Evolutionary conservation across 2,329 filamentous ascomycete species (phyloP).

Genomic region (Raffaelea arxii): DNA sequence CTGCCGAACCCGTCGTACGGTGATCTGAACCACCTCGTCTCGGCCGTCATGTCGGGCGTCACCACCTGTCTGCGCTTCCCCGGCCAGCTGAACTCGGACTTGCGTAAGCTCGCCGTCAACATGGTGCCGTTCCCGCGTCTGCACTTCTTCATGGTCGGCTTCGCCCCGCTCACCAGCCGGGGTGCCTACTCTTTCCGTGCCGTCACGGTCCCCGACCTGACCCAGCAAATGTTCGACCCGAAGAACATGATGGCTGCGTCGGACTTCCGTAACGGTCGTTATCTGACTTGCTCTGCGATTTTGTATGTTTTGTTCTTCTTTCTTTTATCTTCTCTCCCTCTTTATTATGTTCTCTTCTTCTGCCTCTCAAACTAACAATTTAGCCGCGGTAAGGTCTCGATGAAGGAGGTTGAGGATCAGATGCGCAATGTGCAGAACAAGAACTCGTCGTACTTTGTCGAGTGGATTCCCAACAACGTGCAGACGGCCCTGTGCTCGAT

Average conservation of each 20-base stretch:
- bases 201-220: conserved; percentile 93
- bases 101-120: conserved; percentile 99
- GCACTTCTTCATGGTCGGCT: conserved; percentile 99
- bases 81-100: conserved; percentile 98
- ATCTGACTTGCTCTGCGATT: conserved; percentile 98
- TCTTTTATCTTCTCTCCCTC: conserved; percentile 3
- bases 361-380: conserved; percentile 20
- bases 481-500: conserved; percentile 99
- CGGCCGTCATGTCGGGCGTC: conserved; percentile 98
- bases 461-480: conserved; percentile 99
- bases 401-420: conserved; percentile 99
- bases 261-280: conserved; percentile 99
- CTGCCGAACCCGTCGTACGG: conserved; percentile 97
- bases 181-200: conserved; percentile 90
- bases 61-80: conserved; percentile 99
- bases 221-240: conserved; percentile 99
- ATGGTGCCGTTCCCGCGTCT: conserved; percentile 99
- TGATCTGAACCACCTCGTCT: conserved; percentile 98
- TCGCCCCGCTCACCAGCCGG: conserved; percentile 88
- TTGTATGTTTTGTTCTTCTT: conserved; percentile 51
- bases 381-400: conserved; percentile 96
- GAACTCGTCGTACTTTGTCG: conserved; percentile 98
- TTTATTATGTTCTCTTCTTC: too few relatives aligned
- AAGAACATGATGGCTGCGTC: conserved; percentile 99
- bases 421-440: conserved; percentile 99